Evolutionary conservation across 192 early-diverging fungal genomes (phyloP), one percentile per base, ranked within the genome.

Genomic region (Oehlia diaphana): DNA sequence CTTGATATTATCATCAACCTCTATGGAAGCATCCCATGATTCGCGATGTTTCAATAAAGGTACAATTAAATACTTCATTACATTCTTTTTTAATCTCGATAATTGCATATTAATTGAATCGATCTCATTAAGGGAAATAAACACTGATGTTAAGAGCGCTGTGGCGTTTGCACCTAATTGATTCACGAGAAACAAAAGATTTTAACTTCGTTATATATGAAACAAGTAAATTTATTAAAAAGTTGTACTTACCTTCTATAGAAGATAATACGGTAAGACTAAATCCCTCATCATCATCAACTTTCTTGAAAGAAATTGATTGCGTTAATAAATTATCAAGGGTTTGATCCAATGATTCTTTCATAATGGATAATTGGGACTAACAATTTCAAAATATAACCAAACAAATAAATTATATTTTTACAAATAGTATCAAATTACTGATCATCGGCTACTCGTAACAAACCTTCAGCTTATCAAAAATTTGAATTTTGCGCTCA

Each of bases 381-480:
- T 79, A 26, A 42, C n/a, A 16, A 64, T 65, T 42, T 12, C 1
- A 50, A 31, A 49, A 28, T 50, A 21, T 23, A 26, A 70, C 14
- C 19, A 33, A 3, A 47, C 10, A 42, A 42, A 42, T 8, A 8
- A 42, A 42, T 6, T 42, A 31, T 42, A 42, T 42, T 42, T 37
- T 4, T 37, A 4, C 35, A 37, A 37, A 37, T 37, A 37, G 35
- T 37, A 37, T 37, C 35, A 37, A 37, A 37, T 37, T 42, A 42
- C 5, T 42, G 39, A 21, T 70, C 7, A 70, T 16, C 9, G 33
- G 9, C 21, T 9, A 70, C 39, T 75, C 31, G 4, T 35, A 66
- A 63, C 63, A n/a, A 44, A 79, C 77, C 77, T 79, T 79, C 23
- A 79, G 44, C 70, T 44, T 79, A n/a, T 79, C 77, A 33, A 79